Evolutionary conservation across 768 basidiomycete species (phyloP), one percentile per base, ranked within the genome.

Genomic region (Phallus indusiatus): DNA sequence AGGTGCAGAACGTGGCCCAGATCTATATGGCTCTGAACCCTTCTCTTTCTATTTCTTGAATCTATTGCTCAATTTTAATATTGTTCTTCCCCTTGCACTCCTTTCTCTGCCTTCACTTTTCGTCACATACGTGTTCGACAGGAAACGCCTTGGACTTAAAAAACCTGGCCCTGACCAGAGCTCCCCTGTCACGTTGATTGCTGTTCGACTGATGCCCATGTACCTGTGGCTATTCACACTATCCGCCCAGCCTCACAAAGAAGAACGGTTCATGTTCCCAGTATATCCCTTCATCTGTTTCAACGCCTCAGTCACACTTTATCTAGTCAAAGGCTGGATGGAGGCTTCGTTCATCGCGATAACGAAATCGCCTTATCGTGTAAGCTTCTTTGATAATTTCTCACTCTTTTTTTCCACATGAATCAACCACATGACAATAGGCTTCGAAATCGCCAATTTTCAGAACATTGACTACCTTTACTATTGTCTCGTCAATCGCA

Each of bases 261-360:
- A 99, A 72, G 96, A 99, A 69, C 80, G 96, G n/a, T 99, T 99
- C 75, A 88, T 97, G 84, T 98, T 86, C 71, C 95, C 96, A 0
- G 86, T 82, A 1, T 98, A 95, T 69, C 89, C 92, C 1, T 71
- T 98, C 34, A 72, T 98, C 51, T 92, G 91, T 67, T 92, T 98
- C 74, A 97, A 97, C 67, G 95, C 94, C 0, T 90, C 92, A 4
- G 85, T 94, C n/a, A 78, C 85, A 12, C 63, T 95, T 11, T 97
- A 90, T 69, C 77, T 99, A 47, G 65, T 88, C 14, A 81, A 93
- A 60, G 94, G 93, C 12, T 93, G 88, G 90, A 70, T 90, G 62
- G 94, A 98, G 75, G 76, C 74, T 17, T 70, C 75, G 2, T 98
- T 84, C 66, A 79, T 95, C 65, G 78, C 77, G 53, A 47, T 83